Evolutionary conservation across 2,329 filamentous ascomycete species (phyloP).

Genomic region (Talaromyces pinophilus): DNA sequence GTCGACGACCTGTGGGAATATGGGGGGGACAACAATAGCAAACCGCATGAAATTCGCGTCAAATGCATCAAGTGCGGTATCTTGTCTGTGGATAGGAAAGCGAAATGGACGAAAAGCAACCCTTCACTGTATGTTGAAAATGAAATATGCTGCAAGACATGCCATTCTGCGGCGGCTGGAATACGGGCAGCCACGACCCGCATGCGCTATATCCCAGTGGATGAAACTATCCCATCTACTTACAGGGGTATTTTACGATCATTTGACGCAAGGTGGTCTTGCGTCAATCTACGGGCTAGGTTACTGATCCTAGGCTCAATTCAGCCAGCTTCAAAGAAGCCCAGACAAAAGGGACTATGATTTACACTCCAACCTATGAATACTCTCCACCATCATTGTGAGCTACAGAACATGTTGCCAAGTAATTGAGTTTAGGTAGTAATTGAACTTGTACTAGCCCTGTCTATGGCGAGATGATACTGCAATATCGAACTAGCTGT

Average conservation of each 20-base stretch:
- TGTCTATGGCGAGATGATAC: neutral
- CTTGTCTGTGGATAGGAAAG: too few species aligned
- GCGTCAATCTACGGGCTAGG: neutral
- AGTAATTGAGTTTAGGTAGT: neutral
- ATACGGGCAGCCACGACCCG: neutral
- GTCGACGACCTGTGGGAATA: too few species aligned
- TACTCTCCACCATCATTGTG: neutral
- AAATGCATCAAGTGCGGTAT: too few species aligned
- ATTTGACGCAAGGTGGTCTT: neutral
- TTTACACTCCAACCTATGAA: neutral
- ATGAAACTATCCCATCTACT: neutral
- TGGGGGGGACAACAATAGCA: too few species aligned
- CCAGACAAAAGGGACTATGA: neutral
- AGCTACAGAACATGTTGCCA: neutral
- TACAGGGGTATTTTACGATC: neutral
- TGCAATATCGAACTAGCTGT: neutral
- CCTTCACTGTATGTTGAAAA: neutral
- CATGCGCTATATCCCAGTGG: neutral
- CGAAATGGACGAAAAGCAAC: too few species aligned
- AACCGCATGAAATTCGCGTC: too few species aligned
- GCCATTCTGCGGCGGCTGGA: neutral
- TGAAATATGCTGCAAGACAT: neutral
- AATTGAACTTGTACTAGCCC: neutral
- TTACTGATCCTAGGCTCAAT: neutral
- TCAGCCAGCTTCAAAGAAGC: neutral